Conservation (phyloP, 75 land plant genomes). For the Cryptomeria japonica region DNA sequence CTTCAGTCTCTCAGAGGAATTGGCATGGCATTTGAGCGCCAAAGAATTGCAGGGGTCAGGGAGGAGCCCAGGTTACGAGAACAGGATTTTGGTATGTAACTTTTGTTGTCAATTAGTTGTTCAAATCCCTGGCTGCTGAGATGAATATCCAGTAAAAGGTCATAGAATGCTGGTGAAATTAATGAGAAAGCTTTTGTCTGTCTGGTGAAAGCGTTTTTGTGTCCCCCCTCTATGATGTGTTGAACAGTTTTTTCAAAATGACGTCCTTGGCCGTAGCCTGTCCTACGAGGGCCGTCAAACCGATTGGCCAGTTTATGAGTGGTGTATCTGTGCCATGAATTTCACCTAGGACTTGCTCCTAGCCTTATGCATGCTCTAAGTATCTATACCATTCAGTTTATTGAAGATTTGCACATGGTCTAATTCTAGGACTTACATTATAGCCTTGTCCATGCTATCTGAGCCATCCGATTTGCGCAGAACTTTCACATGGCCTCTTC, state of each 20-base stretch:
- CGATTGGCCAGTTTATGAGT: too few relatives aligned
- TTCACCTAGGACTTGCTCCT: background rate
- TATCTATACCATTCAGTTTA: background rate
- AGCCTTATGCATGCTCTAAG: background rate
- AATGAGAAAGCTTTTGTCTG: background rate
- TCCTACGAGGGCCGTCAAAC: background rate
- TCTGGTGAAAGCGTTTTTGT: background rate
- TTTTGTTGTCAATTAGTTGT: background rate
- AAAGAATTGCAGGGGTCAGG: conserved; percentile 70
- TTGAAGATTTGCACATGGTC: background rate
- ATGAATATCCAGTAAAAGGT: background rate
- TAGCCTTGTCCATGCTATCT: background rate
- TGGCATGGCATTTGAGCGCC: conserved; percentile 64
- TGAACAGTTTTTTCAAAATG: background rate
- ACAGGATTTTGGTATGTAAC: conserved; percentile 79
- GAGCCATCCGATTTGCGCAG: background rate
- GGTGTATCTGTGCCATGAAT: background rate
- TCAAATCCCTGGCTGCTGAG: background rate
- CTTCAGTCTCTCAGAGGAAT: conserved; percentile 58
- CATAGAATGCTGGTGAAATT: background rate
- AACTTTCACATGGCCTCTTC: background rate
- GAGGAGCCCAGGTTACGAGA: conserved; percentile 89
- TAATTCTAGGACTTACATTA: background rate
- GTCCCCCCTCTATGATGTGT: background rate
- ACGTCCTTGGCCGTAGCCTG: background rate